These are phyloP conservation scores for Penicilliopsis zonata DNA, from an alignment of 495 filamentous ascomycete genomes.

Conservation along the genomic window DNA sequence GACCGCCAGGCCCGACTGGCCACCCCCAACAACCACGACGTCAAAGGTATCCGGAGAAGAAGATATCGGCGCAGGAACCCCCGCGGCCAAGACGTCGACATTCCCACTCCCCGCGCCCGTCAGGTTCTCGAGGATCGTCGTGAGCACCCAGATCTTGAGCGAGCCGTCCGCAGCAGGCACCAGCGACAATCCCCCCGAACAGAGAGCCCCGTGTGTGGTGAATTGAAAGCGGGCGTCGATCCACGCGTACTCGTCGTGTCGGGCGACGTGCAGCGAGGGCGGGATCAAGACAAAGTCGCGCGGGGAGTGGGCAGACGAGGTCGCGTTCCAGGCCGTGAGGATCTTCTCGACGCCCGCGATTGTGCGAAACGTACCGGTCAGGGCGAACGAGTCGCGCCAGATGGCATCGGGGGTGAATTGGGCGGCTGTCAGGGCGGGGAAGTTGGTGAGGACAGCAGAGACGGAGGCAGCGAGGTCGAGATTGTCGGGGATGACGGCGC, in stretches of 20 bases:
- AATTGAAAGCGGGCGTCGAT: conserved; percentile 3
- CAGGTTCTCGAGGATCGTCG: conserved; percentile 6
- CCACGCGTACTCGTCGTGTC: conserved; percentile 1
- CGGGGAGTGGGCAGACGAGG: not conserved
- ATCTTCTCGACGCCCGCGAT: conserved; percentile 6
- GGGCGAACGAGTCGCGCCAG: conserved; percentile 14
- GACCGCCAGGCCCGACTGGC: conserved; percentile 16
- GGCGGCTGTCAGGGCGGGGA: conserved; percentile 5
- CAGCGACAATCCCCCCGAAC: conserved; percentile 3
- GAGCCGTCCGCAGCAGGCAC: conserved; percentile 1
- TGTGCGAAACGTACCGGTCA: conserved; percentile 18
- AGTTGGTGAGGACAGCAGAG: not conserved
- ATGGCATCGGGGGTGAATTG: conserved; percentile 7
- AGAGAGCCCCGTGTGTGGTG: not conserved
- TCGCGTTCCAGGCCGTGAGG: not conserved
- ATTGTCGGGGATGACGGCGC: conserved; percentile 4
- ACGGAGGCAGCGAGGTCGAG: conserved; percentile 2
- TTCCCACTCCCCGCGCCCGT: conserved; percentile 2
- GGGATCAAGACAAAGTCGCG: conserved; percentile 1
- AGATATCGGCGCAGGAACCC: too few species aligned
- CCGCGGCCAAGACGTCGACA: conserved; percentile 3
- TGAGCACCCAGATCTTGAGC: conserved; percentile 6
- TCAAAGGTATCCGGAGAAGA: conserved; percentile 9
- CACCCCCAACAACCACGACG: conserved; percentile 16
- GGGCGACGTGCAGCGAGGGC: conserved; percentile 1